Base-by-base conservation (phyloP, 2,329 filamentous ascomycete species). In the Mollisia scopiformis region DNA sequence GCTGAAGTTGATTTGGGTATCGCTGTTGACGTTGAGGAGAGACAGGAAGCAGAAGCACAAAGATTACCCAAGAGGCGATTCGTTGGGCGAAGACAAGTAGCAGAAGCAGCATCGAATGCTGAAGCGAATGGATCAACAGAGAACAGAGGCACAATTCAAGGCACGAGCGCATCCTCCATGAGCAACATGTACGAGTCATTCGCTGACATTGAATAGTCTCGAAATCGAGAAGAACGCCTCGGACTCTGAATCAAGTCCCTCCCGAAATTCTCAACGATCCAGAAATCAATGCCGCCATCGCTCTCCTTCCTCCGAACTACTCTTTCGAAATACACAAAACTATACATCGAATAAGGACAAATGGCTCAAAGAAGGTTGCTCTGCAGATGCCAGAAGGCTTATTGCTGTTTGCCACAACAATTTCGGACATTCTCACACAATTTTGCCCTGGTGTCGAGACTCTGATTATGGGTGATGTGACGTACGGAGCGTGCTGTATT, bases 281-380 rank as follows among this genome's bases (percentile, higher is more conserved):
- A 51, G 91, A 90, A 51, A 90, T 99, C 71, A 94, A 94, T 75
- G 89, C 88, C 47, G 95, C 95, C 3, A 93, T 98, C 61, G 83
- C 87, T 6, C 84, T 99, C 31, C 86, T 99, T 2, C 95, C 95
- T 1, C 80, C 86, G n/a, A 99, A 99, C 80, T 99, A 99, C 83
- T 94, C 91, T 70, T 99, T 99, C 75, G 95, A 99, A 79, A 93
- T 99, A 58, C 95, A 92, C 74, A 99, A 99, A 79, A 99, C 95
- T 8, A 96, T 99, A 71, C 93, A 98, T 77, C 88, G 94, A 51
- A 93, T 99, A 75, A 89, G 92, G 47, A 89, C 88, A 1, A 87
- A 89, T 8, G 87, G 85, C 8, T 88, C 93, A 1, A 94, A 88
- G 73, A 90, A 88, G 67, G 88, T 99, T 2, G 96, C 94, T 0